Conservation (phyloP, 495 filamentous ascomycete species). For the Penicillium herquei region DNA sequence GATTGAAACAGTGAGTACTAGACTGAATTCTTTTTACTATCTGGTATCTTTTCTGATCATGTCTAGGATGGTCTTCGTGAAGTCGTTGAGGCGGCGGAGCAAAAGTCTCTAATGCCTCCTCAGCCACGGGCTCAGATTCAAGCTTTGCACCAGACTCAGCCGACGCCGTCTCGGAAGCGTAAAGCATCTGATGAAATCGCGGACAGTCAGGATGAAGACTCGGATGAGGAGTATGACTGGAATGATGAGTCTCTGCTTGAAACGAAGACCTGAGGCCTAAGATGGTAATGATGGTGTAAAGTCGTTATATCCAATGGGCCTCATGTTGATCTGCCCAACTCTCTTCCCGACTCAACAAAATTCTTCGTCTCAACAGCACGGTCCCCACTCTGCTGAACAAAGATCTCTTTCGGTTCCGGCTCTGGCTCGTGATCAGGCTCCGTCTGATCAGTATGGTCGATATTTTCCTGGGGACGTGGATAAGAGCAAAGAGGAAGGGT, state of each 20-base stretch:
- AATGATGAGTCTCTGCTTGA: constrained; percentile 17
- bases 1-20: constrained; percentile 37
- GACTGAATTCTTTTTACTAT: neutral
- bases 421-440: constrained; percentile 12
- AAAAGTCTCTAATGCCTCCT: neutral
- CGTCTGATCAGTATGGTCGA: constrained; percentile 2
- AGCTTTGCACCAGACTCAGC: neutral
- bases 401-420: constrained; percentile 5
- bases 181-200: constrained; percentile 48
- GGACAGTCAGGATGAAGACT: constrained; percentile 51
- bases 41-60: neutral
- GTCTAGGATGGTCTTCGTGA: constrained; percentile 33
- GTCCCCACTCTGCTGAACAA: constrained; percentile 7
- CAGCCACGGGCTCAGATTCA: neutral
- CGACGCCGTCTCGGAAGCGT: constrained; percentile 38
- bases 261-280: neutral
- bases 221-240: constrained; percentile 39
- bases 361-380: constrained; percentile 14
- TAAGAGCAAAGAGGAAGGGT: constrained; percentile 28
- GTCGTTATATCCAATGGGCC: neutral
- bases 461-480: constrained; percentile 8
- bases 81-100: neutral
- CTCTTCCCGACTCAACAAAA: constrained; percentile 13
- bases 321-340: constrained; percentile 3
- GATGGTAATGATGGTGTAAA: too few relatives aligned